Evolutionary conservation across 202 grass and related monocot genomes (phyloP).

Genomic region (Brachypodium distachyon): DNA sequence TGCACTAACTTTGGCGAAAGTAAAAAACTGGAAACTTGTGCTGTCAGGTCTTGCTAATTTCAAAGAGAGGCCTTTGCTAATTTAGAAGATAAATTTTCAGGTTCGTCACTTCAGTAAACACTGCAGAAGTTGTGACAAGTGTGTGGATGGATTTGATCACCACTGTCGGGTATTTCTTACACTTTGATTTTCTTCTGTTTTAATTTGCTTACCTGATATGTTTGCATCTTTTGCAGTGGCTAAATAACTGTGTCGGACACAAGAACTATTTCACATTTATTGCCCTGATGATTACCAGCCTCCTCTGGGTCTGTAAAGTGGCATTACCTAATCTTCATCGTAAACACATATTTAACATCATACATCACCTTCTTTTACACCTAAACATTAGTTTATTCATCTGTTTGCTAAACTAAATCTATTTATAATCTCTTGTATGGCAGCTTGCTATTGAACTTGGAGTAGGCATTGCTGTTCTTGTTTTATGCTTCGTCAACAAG

Average conservation of each 20-base stretch:
- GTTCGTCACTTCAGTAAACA: conserved; percentile 81
- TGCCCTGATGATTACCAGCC: conserved; percentile 68
- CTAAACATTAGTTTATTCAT: not conserved
- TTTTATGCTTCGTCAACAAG: conserved; percentile 53
- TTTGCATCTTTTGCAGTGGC: conserved; percentile 54
- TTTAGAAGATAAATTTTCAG: conserved; percentile 30
- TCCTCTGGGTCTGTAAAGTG: conserved; percentile 71
- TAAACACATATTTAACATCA: not conserved
- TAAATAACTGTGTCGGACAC: conserved; percentile 90
- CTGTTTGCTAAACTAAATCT: not conserved
- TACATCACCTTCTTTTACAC: not conserved
- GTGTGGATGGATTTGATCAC: conserved; percentile 95
- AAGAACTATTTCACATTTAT: conserved; percentile 89
- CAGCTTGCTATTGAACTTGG: conserved; percentile 86
- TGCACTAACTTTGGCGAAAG: conserved; percentile 1
- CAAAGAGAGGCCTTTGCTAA: not conserved
- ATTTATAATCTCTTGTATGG: not conserved
- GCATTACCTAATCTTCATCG: conserved; percentile 16
- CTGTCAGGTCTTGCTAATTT: conserved; percentile 2
- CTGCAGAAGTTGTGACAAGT: conserved; percentile 91
- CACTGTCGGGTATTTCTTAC: conserved; percentile 71
- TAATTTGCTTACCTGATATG: conserved; percentile 1
- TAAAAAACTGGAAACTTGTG: not conserved
- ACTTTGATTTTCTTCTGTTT: not conserved
- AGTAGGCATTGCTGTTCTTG: conserved; percentile 72